A percentile compares a stretch with the other conserved stretches of the same genome.
Conservation (phyloP, 805 yeast species). For the Starmerella scarabaei region DNA sequence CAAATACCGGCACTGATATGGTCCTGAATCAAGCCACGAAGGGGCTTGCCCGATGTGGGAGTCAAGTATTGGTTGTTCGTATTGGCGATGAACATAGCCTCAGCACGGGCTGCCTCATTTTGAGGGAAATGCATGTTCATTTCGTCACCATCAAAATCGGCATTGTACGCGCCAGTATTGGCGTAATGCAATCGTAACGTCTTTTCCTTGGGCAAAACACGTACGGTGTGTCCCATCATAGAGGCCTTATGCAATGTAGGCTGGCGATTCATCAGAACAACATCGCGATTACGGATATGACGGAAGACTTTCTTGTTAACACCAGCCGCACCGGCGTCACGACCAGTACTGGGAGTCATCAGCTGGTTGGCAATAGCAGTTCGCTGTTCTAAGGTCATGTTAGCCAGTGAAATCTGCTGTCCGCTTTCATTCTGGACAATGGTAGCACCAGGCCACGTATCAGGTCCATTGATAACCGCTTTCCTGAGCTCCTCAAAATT, state of each 20-base stretch:
- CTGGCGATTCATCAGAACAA: slow-evolving; percentile 96
- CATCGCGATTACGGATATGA: slow-evolving; percentile 88
- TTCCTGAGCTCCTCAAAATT: slow-evolving; percentile 82
- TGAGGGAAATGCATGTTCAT: slow-evolving; percentile 99
- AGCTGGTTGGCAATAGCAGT: slow-evolving; percentile 90
- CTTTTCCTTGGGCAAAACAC: slow-evolving; percentile 95
- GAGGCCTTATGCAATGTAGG: slow-evolving; percentile 98
- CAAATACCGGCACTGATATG: slow-evolving; percentile 98
- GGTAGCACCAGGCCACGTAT: slow-evolving; percentile 96
- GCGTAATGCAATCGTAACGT: slow-evolving; percentile 95
- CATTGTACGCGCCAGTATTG: slow-evolving; percentile 97
- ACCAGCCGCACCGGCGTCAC: slow-evolving; percentile 8
- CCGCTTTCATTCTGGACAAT: slow-evolving; percentile 96
- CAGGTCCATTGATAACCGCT: slow-evolving; percentile 96
- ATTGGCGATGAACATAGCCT: slow-evolving; percentile 86
- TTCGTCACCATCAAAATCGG: slow-evolving; percentile 99
- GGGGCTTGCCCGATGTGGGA: slow-evolving; percentile 96
- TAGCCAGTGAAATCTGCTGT: slow-evolving; percentile 59
- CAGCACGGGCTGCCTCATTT: slow-evolving; percentile 92
- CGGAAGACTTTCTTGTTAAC: slow-evolving; percentile 87
- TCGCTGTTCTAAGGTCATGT: slow-evolving; percentile 88
- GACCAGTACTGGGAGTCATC: slow-evolving; percentile 50
- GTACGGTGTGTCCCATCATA: slow-evolving; percentile 98
- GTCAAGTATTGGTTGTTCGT: slow-evolving; percentile 96
- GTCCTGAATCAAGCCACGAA: slow-evolving; percentile 97